A percentile compares a stretch with the other conserved stretches of the same genome.
Evolutionary conservation across 345 rosid genomes (phyloP).

Genomic region (Hibiscus mutabilis): DNA sequence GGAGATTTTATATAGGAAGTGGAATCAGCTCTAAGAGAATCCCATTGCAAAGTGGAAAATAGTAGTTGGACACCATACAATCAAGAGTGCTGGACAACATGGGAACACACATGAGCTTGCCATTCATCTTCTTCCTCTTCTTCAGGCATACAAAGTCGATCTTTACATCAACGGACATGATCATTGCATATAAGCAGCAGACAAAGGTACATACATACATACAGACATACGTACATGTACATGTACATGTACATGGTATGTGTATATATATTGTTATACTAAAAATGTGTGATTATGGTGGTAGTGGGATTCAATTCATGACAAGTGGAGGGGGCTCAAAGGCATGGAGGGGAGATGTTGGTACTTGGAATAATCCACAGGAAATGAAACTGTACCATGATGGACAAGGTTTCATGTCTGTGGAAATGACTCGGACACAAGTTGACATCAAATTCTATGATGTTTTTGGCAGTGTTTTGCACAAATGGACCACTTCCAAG

Average conservation of each 20-base stretch:
- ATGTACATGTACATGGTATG: too few relatives aligned
- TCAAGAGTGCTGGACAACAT: conserved; percentile 41
- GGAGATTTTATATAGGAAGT: conserved; percentile 20
- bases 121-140: conserved; percentile 30
- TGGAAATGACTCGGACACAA: conserved; percentile 29
- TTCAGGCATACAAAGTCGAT: conserved; percentile 54
- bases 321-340: conserved; percentile 85
- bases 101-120: conserved; percentile 34
- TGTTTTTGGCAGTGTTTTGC: conserved; percentile 42
- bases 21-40: conserved; percentile 30
- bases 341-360: conserved; percentile 57
- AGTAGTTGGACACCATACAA: conserved; percentile 49
- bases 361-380: conserved; percentile 33
- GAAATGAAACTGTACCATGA: conserved; percentile 61
- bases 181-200: conserved; percentile 69
- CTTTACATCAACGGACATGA: conserved; percentile 79
- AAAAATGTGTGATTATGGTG: too few relatives aligned
- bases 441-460: conserved; percentile 40
- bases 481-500: conserved; percentile 35
- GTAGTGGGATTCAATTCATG: conserved; percentile 40
- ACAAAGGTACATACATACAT: conserved; percentile 28
- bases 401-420: conserved; percentile 75
- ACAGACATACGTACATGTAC: too few relatives aligned
- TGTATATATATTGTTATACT: too few relatives aligned
- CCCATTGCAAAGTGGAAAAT: conserved; percentile 46